phyloP scores from a whole-genome alignment of 208 protist species.

The Leishmania turanica region DNA sequence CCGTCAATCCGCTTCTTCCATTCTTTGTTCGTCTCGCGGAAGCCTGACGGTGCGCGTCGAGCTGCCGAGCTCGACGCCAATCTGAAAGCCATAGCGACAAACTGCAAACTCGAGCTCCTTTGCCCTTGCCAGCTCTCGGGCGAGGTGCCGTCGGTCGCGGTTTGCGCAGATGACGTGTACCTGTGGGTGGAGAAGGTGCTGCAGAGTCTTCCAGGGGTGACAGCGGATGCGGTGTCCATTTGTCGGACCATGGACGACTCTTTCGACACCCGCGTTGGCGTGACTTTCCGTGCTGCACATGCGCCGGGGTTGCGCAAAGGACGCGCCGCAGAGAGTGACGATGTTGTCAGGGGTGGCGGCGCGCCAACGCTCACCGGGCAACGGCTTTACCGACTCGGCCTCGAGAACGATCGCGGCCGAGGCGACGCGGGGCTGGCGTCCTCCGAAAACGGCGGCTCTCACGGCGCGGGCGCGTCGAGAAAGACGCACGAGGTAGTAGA shows the following conservation, averaged over 20 bases:
- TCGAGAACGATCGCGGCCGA: neutral
- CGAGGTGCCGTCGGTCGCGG: slow-evolving; percentile 30
- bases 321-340: neutral
- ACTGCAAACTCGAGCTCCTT: slow-evolving; percentile 30
- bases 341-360: neutral
- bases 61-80: slow-evolving; percentile 10
- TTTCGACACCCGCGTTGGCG: slow-evolving; percentile 28
- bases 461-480: neutral
- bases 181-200: slow-evolving; percentile 47
- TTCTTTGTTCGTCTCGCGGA: slow-evolving; percentile 30
- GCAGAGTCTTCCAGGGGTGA: slow-evolving; percentile 44
- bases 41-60: slow-evolving; percentile 5
- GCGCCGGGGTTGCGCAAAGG: neutral
- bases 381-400: neutral
- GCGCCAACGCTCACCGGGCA: neutral
- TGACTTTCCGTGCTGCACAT: neutral
- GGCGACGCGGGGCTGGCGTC: neutral
- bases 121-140: slow-evolving; percentile 13
- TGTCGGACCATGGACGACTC: slow-evolving; percentile 37
- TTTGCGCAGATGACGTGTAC: slow-evolving; percentile 28
- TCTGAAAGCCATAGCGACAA: slow-evolving; percentile 17
- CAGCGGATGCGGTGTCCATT: slow-evolving; percentile 31
- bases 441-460: neutral
- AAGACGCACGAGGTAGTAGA: slow-evolving; percentile 22
- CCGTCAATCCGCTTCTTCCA: slow-evolving; percentile 28